Percentiles rank a stretch among this genome's conserved stretches.
phyloP scores from a whole-genome alignment of 2,329 filamentous ascomycete species.

The Aspergillus piperis region DNA sequence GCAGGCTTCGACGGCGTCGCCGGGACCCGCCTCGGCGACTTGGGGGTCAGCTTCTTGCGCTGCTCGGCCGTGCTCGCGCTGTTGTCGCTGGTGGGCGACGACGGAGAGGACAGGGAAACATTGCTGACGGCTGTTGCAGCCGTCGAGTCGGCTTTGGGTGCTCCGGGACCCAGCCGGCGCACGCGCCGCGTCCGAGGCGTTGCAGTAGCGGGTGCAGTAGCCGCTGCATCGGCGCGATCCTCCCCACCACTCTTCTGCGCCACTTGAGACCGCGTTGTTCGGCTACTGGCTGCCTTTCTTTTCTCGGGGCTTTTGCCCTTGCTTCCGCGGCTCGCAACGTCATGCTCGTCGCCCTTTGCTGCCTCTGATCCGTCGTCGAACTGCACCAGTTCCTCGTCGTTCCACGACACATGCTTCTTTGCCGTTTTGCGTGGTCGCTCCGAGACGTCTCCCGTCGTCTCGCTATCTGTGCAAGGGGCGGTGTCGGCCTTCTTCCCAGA shows the following conservation, averaged over 20 bases:
- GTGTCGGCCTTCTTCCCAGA: neutral
- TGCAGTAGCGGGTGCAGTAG: constrained; percentile 29
- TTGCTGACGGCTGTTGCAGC: constrained; percentile 19
- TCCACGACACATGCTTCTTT: constrained; percentile 42
- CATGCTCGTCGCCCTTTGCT: constrained; percentile 17
- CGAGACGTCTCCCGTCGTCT: constrained; percentile 5
- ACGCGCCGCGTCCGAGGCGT: constrained; percentile 33
- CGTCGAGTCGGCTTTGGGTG: constrained; percentile 23
- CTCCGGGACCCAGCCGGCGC: constrained; percentile 29
- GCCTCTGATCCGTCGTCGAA: constrained; percentile 31
- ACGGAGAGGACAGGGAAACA: constrained; percentile 18
- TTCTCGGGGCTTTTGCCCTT: constrained; percentile 24
- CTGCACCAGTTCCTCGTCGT: constrained; percentile 39
- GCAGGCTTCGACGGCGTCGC: constrained; percentile 26
- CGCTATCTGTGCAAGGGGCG: constrained; percentile 7
- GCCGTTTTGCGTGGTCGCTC: constrained; percentile 11
- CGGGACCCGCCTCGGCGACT: constrained; percentile 29
- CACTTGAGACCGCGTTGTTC: constrained; percentile 28
- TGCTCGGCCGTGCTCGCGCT: constrained; percentile 26
- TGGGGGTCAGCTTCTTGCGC: constrained; percentile 40
- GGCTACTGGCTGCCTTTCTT: constrained; percentile 26
- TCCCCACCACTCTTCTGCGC: constrained; percentile 24
- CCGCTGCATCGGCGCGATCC: constrained; percentile 17
- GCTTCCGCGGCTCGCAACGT: constrained; percentile 22
- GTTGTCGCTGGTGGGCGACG: constrained; percentile 4